Evolutionary conservation across 352 stramenopile species (phyloP), one percentile per base, ranked within the genome.

Genomic region (Phytopythium delawarense): DNA sequence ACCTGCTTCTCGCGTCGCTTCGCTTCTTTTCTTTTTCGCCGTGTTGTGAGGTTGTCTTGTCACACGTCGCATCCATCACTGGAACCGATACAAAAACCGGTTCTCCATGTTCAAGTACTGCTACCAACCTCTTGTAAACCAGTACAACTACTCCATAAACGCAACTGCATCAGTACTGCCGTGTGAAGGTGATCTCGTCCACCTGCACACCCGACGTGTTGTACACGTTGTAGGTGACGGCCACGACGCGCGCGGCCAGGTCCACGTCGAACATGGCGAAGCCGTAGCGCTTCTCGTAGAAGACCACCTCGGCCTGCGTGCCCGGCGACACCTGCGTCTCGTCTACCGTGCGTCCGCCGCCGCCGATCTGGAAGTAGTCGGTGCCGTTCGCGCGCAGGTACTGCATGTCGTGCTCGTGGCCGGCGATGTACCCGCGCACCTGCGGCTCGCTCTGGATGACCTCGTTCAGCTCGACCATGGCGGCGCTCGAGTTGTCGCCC

Each of bases 361-460:
- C 71, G 30, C 71, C 71, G 52, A 79, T 69, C 60, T 74, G 66
- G 59, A 72, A 76, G 59, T 76, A 79, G 65, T 79, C 66, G 44
- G 63, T 70, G 30, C 54, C 40, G 21, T 65, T 57, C 3, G 61
- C 49, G 16, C 63, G 68, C 63, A 79, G 54, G 57, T 67, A 68
- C 65, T 79, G 71, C 69, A 79, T 74, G 63, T 79, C 71, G 59
- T 79, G 71, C 61, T 79, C 69, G 68, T 78, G 71, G 52, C 71
- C 71, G 51, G 67, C 74, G 51, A 78, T 53, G 57, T 78, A 78
- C 49, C 59, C 66, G 62, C 72, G 75, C 55, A 75, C 71, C 52
- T 66, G 72, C 16, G 61, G 11, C 21, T 39, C 68, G 16, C 48
- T 54, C 60, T 75, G 58, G 44, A 74, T 61, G 30, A 75, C 46